Conservation (phyloP, 768 basidiomycete species). For the Collybia sp. region DNA sequence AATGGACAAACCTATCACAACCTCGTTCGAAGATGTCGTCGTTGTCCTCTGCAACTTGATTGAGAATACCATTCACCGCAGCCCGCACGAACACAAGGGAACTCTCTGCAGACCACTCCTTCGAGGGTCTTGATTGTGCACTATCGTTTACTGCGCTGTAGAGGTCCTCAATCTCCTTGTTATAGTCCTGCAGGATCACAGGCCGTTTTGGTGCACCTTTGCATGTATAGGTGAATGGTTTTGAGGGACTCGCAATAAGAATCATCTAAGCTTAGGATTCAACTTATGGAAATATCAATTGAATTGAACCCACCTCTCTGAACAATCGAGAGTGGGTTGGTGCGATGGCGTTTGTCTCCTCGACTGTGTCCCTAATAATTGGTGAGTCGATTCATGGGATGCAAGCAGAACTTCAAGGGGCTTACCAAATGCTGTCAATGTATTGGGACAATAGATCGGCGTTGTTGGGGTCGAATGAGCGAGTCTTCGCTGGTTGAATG, state of each 20-base stretch:
- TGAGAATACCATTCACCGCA: slow-evolving; percentile 24
- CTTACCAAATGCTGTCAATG: slow-evolving; percentile 18
- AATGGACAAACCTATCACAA: slow-evolving; percentile 24
- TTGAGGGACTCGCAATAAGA: slow-evolving; percentile 27
- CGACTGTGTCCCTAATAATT: slow-evolving; percentile 28
- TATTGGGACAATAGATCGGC: slow-evolving; percentile 12
- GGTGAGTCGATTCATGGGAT: neutral
- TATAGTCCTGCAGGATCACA: slow-evolving; percentile 30
- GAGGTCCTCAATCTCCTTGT: slow-evolving; percentile 30
- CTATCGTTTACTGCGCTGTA: slow-evolving; percentile 26
- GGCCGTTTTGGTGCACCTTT: slow-evolving; percentile 35
- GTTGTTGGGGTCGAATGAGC: slow-evolving; percentile 16
- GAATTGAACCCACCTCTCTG: slow-evolving; percentile 25
- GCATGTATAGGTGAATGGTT: slow-evolving; percentile 37
- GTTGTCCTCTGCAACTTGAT: slow-evolving; percentile 15
- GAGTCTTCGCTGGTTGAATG: slow-evolving; percentile 19
- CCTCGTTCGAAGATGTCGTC: slow-evolving; percentile 32
- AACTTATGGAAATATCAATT: neutral
- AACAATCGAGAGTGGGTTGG: slow-evolving; percentile 37
- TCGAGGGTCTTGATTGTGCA: slow-evolving; percentile 18
- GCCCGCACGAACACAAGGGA: slow-evolving; percentile 24
- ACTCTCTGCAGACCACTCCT: slow-evolving; percentile 16
- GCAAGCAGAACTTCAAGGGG: neutral
- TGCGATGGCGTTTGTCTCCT: slow-evolving; percentile 27
- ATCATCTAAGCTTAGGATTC: slow-evolving; percentile 29